Evolutionary conservation across 2,329 filamentous ascomycete species (phyloP).

Genomic region (Cercospora zeae-maydis): DNA sequence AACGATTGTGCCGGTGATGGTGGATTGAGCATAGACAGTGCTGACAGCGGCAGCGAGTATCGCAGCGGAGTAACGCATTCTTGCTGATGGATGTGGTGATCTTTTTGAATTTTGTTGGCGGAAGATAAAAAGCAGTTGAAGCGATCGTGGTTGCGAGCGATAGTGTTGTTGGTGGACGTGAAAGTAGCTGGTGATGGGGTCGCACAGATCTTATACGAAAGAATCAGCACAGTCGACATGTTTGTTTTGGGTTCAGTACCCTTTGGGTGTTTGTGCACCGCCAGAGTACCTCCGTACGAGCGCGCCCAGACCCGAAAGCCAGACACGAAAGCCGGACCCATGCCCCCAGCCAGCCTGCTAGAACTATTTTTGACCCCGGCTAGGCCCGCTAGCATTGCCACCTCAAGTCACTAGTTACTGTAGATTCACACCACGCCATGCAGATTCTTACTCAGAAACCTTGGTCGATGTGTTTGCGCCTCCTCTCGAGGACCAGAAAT

Average conservation of each 20-base stretch:
- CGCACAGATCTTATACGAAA: background rate
- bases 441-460: background rate
- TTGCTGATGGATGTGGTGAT: background rate
- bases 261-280: background rate
- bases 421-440: background rate
- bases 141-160: background rate
- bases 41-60: constrained; percentile 16
- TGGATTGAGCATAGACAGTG: constrained; percentile 7
- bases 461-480: background rate
- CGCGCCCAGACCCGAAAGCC: background rate
- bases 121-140: background rate
- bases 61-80: constrained; percentile 18
- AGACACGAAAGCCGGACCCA: background rate
- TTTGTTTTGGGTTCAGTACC: background rate
- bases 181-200: background rate
- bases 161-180: background rate
- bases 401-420: background rate
- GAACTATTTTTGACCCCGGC: background rate
- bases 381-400: background rate
- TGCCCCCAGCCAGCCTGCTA: background rate
- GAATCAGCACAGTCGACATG: background rate
- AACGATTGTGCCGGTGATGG: constrained; percentile 15
- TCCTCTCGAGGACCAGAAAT: background rate
- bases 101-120: background rate
- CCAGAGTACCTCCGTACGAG: background rate